Percentiles rank a stretch among this genome's conserved stretches.
phyloP scores from a whole-genome alignment of 225 moss, liverwort and hornwort species.

The Neckera pumila region DNA sequence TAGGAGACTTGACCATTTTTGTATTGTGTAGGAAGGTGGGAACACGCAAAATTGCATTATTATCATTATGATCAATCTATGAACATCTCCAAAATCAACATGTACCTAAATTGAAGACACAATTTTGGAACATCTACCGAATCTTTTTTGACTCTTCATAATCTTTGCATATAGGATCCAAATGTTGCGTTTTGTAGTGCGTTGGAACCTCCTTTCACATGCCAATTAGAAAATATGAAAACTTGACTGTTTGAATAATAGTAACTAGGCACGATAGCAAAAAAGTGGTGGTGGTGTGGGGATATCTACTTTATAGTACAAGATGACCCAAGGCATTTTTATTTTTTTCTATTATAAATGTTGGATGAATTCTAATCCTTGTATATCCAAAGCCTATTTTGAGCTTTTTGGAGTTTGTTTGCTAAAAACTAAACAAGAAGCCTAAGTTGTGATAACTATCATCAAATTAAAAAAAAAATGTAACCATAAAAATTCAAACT shows the following conservation, averaged over 20 bases:
- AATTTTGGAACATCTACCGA: too few species aligned
- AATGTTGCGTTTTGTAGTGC: rapidly evolving
- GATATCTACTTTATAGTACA: rapidly evolving
- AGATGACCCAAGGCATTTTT: not conserved
- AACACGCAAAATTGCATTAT: too few species aligned
- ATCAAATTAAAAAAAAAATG: not conserved
- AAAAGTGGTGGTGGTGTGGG: rapidly evolving
- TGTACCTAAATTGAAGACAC: too few species aligned
- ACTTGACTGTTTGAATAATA: rapidly evolving
- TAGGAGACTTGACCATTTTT: too few species aligned
- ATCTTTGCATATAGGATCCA: not conserved
- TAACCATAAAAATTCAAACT: not conserved
- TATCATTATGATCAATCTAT: too few species aligned
- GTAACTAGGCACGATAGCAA: not conserved
- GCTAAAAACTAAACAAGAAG: not conserved
- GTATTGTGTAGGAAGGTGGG: too few species aligned
- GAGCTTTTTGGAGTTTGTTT: not conserved
- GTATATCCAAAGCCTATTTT: not conserved
- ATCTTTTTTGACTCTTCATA: not conserved
- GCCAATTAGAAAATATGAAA: too few species aligned
- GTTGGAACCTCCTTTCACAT: not conserved
- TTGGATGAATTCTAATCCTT: not conserved
- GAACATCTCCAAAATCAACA: too few species aligned
- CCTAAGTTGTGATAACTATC: not conserved
- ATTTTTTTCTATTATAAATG: not conserved